Base-by-base conservation (phyloP, 805 yeast species). In the Candida patagonica region DNA sequence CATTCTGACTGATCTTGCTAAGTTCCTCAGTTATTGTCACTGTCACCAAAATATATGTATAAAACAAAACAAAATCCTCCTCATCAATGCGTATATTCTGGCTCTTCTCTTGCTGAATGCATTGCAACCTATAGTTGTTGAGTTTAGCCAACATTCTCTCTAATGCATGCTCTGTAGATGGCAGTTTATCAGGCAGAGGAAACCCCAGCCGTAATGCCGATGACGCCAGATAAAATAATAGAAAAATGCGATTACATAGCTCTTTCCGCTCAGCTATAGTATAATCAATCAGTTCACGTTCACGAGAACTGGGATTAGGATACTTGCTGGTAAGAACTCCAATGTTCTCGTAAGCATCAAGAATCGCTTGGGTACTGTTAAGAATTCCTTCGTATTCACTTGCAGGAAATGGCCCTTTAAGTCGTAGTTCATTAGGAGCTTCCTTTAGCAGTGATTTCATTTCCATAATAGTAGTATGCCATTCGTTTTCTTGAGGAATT, bases 301-400 rank as follows among this genome's bases (percentile, higher is more conserved):
- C 92, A 42, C 68, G 71, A 1, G 62, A 55, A 1, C 68, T 66
- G 9, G 82, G 62, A 0, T 54, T 52, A 1, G 79, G 73, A 47
- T 80, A 81, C 43, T 79, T 72, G 38, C 74, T 70, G 26, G 84
- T 75, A 63, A 84, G 72, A 22, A 78, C 71, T 45, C 74, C 75
- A 61, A 85, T 65, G 51, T 83, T 82, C 56, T 81, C 88, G 53
- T 74, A 78, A 0, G 87, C 77, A 52, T 84, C 89, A 19, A 84
- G 63, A 21, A 84, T 79, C 24, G 68, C 67, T 34, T 79, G 77
- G 0, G 92, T 80, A 2, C 73, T 59, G 9, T 59, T 56, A 16
- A 84, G 54, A 17, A 84, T 55, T 27, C 59, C 63, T 30, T 64
- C 62, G 57, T 78, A 85, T 0, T 66, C 63, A 2, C 56, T 61